Base-by-base conservation (phyloP, 2,329 filamentous ascomycete species). In the Chaetothyriales sp. region DNA sequence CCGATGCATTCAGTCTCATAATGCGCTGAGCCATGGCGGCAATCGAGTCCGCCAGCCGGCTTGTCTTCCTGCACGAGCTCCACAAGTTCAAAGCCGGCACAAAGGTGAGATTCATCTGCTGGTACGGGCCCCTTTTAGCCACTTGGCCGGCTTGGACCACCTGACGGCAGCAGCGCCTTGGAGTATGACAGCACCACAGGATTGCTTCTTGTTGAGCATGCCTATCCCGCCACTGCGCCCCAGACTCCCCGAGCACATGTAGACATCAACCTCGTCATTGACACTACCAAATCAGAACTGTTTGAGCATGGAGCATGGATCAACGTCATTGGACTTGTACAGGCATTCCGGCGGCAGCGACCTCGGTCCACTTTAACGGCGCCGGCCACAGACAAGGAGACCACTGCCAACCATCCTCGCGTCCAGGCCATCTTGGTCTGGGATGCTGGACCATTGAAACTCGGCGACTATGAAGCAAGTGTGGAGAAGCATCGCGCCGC, bases 21-120 rank as follows among this genome's bases (percentile, higher is more conserved):
- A 15, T 40, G 8, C 10, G 1, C 33, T 40, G 33, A 40, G 33
- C 8, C 8, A 40, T 40, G 33, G 33, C 33, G 33, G 15, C 33
- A 40, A 40, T 40, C 70, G 33, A 40, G 10, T 40, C 79, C 29
- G 77, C 87, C 5, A 83, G 82, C 19, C 73, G 70, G 53, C 71
- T 82, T 43, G 80, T 82, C 54, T 80, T 88, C 54, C 73, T 90
- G 51, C 79, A 77, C 13, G 71, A 77, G 52, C 69, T 89, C 13
- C 70, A 76, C 2, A 63, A 64, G 48, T 70, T 71, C 47, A 63
- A 70, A n/a, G 58, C 70, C 13, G 78, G 78, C 43, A 78, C 81
- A n/a, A 97, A 97, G 70, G 83, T 95, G 55, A 83, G 90, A 55
- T 94, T 97, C 67, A 70, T 97, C 48, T 89, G 88, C 67, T 95